These are phyloP conservation scores for Solanum etuberosum DNA, from an alignment of 257 asterid species.

Conservation along the genomic window DNA sequence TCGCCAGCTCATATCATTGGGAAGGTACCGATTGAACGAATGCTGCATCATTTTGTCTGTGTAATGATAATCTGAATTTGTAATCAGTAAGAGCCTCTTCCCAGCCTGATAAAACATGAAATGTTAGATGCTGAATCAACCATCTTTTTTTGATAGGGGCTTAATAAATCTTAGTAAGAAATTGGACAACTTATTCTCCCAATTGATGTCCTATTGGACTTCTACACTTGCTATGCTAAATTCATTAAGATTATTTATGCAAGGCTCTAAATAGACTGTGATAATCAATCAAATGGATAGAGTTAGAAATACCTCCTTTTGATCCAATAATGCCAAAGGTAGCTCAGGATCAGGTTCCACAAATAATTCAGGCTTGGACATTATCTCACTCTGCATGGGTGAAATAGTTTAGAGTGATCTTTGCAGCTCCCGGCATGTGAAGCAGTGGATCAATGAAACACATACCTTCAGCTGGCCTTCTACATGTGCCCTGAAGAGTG, in stretches of 20 bases:
- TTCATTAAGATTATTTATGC: background rate
- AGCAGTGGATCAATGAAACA: slow-evolving; percentile 3
- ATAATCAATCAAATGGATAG: background rate
- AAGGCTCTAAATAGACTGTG: background rate
- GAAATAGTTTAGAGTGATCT: slow-evolving; percentile 15
- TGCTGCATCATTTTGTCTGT: slow-evolving; percentile 93
- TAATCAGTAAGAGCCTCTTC: slow-evolving; percentile 73
- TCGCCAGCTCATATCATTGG: slow-evolving; percentile 86
- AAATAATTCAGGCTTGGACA: slow-evolving; percentile 86
- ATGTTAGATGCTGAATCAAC: background rate
- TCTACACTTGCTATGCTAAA: background rate
- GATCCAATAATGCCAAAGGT: slow-evolving; percentile 85
- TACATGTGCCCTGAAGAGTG: slow-evolving; percentile 90
- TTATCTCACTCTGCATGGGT: slow-evolving; percentile 60
- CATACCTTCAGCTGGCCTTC: slow-evolving; percentile 90
- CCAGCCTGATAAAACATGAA: slow-evolving; percentile 56
- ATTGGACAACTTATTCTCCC: background rate
- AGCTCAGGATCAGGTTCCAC: slow-evolving; percentile 94
- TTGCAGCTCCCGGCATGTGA: slow-evolving; percentile 10
- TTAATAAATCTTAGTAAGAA: background rate
- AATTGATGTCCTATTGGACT: background rate
- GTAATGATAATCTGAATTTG: slow-evolving; percentile 88
- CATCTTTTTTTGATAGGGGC: background rate
- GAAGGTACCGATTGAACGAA: slow-evolving; percentile 83
- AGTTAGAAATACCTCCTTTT: slow-evolving; percentile 50